phyloP scores from a whole-genome alignment of 2,329 filamentous ascomycete genomes.

The Rutstroemia sydowiana region DNA sequence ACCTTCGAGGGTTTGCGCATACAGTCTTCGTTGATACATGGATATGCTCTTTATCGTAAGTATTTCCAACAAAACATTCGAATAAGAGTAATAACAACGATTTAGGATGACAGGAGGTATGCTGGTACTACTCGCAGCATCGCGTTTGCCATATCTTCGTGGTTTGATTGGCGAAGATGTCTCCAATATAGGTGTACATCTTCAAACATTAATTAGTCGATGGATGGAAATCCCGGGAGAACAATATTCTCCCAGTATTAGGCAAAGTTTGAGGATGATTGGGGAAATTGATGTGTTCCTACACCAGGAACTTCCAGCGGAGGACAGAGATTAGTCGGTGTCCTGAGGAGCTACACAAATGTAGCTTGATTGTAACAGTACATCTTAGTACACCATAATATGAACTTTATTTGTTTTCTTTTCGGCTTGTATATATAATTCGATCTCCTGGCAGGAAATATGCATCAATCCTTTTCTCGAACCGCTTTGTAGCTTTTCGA shows the following conservation, averaged over 20 bases:
- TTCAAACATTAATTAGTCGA: conserved; percentile 34
- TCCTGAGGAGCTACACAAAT: not conserved
- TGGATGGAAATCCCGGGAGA: conserved; percentile 37
- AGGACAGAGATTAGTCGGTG: not conserved
- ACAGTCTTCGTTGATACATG: conserved; percentile 47
- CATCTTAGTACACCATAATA: too few relatives aligned
- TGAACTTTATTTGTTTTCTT: too few relatives aligned
- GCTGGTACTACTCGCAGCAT: conserved; percentile 41
- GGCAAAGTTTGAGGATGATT: conserved; percentile 41
- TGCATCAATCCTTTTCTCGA: too few relatives aligned
- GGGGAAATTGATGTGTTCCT: conserved; percentile 38
- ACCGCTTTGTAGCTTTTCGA: too few relatives aligned
- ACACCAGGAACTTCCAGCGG: conserved; percentile 27
- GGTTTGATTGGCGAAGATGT: conserved; percentile 35
- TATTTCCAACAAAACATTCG: conserved; percentile 1
- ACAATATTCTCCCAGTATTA: conserved; percentile 37
- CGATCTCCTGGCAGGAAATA: too few relatives aligned
- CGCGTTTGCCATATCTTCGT: conserved; percentile 33
- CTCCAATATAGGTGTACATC: conserved; percentile 35
- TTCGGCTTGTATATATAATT: too few relatives aligned
- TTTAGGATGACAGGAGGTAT: conserved; percentile 42
- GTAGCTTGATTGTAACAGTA: too few relatives aligned
- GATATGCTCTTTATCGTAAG: conserved; percentile 47
- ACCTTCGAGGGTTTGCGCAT: conserved; percentile 40
- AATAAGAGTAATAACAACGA: not conserved